Evolutionary conservation across 2,329 filamentous ascomycete genomes (phyloP), one percentile per base, ranked within the genome.

Genomic region (Thelonectria olida): DNA sequence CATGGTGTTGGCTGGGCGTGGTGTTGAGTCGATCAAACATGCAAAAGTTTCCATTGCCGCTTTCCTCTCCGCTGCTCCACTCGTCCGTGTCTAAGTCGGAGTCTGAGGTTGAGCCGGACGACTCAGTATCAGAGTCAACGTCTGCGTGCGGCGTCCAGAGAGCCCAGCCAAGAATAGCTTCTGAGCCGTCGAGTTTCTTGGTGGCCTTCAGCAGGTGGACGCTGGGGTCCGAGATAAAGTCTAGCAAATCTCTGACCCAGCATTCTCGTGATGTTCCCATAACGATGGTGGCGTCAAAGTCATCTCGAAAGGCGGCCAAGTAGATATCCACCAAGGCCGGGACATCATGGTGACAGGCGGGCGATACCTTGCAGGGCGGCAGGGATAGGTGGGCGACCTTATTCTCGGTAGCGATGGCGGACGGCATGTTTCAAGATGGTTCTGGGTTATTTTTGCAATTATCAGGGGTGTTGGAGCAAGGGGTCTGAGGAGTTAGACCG

Each of bases 291-390:
- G 34, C 45, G 42, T 41, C 44, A 34, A 49, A 48, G 23, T 56
- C 53, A 28, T 49, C 44, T 27, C 36, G 23, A 38, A 41, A 56
- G 22, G 53, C 44, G 17, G 44, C 23, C 17, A 56, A 17, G 17
- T 49, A 56, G 25, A 56, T 41, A 12, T 49, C 44, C 42, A 56
- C 53, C 20, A 56, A 44, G 34, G 53, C 53, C 23, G 53, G 53
- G 12, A 56, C 23, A 17, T 56, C 53, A 7, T 49, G 7, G 15
- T 49, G 44, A 31, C 36, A 47, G 34, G 44, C 53, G 25, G 44
- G 25, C 44, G 34, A 20, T n/a, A 56, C 23, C 20, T 5, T n/a
- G 44, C 23, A 49, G 2, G 52, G 52, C 34, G 48, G 28, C 12
- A 44, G 19, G 27, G 44, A 15, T 20, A 39, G 44, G 28, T 4